These are phyloP conservation scores for Paspalum notatum DNA, from an alignment of 176 grass and related monocot species.

Conservation along the genomic window DNA sequence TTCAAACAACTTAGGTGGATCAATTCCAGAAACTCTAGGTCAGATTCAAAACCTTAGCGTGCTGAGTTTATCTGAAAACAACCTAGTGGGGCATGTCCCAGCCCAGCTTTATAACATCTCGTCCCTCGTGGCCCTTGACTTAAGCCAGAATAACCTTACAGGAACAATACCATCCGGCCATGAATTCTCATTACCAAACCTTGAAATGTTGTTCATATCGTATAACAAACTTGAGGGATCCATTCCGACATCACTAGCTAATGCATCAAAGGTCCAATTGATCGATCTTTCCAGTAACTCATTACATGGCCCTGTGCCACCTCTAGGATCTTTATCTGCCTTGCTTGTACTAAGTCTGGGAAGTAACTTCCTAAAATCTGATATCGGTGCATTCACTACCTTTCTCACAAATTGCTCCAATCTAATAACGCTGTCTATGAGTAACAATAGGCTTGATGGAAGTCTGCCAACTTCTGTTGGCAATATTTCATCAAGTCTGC, in stretches of 20 bases:
- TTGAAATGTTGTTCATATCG: neutral
- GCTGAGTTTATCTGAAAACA: neutral
- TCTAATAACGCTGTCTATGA: fast-evolving
- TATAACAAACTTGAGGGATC: neutral
- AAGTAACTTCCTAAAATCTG: neutral
- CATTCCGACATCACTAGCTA: slow-evolving; percentile 29
- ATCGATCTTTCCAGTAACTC: neutral
- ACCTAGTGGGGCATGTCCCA: neutral
- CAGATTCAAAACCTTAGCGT: neutral
- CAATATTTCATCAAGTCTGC: neutral
- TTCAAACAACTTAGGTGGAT: neutral
- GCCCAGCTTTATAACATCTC: neutral
- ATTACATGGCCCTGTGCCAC: neutral
- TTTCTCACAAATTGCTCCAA: slow-evolving; percentile 5
- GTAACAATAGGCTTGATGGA: neutral
- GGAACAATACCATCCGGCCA: neutral
- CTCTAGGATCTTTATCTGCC: neutral
- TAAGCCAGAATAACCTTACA: neutral
- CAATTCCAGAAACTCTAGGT: neutral
- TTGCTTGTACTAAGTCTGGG: neutral
- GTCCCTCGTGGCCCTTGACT: neutral
- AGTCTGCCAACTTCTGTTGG: neutral
- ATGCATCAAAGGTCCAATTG: fast-evolving
- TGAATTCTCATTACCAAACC: slow-evolving; percentile 8
- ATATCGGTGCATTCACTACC: neutral